Evolutionary conservation across 495 filamentous ascomycete genomes (phyloP), one percentile per base, ranked within the genome.

Genomic region (Annulohypoxylon nitens): DNA sequence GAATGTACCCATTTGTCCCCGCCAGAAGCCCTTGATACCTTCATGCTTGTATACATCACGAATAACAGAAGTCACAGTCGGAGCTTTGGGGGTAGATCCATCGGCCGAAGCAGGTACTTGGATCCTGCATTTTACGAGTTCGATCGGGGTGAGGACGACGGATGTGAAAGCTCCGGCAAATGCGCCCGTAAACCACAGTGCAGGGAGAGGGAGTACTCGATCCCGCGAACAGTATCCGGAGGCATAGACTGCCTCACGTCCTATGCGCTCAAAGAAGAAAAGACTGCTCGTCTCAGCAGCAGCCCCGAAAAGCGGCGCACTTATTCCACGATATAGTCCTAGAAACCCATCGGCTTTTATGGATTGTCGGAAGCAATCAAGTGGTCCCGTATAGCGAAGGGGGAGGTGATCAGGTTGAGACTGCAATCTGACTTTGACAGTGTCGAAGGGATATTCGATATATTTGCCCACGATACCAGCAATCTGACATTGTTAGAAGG

Each of bases 401-500:
- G 95, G 93, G 1, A 92, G 86, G 67, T 91, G 88, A 76, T 94
- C 91, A 7, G 94, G 93, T 79, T 98, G 96, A 3, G 91, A 91
- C 78, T 93, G 91, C 4, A 93, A 83, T 25, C 88, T 84, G 55
- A 90, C 96, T 85, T 99, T 99, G 74, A 99, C 91, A 0, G 97
- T 99, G 83, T 99, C 97, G 81, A 98, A 98, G 34, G 97, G 97
- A 79, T 97, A 99, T 77, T 99, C 97, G 75, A 99, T 93, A 70
- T 93, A 89, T 84, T 99, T 99, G 69, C 96, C 97, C 23, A 92
- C 92, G 64, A 96, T 90, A 67, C 97, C 97, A 45, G 95, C 95
- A 25, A 89, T 80, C 93, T 94, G 72, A 7, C 7, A 37, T 50
- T 41, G 70, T 81, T 76, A 76, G 7, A 36, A 18, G 2, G 30